Base-by-base conservation (phyloP, 2,329 filamentous ascomycete species). In the Chrysoporthe austroafricana region DNA sequence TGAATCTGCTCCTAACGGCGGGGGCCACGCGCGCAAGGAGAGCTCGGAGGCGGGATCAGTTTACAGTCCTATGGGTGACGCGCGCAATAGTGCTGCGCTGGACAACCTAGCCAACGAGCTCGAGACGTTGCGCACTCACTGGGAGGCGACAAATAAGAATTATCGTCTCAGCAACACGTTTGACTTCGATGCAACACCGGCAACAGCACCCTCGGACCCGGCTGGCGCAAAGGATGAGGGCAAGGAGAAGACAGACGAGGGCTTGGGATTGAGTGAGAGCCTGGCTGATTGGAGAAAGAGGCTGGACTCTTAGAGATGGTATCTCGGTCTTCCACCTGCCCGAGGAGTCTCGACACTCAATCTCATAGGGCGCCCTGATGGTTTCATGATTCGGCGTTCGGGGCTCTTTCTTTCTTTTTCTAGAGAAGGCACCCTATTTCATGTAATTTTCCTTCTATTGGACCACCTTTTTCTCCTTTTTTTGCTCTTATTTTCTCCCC, bases 81-180 rank as follows among this genome's bases (percentile, higher is more conserved):
- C 79, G 63, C 82, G 87, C 71, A 86, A 88, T 77, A 88, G 86
- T 74, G 83, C 81, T 72, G 95, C 94, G 3, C 86, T 99, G 26
- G 96, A 99, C 79, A 96, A 91, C 71, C 87, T 99, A 34, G 95
- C 96, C 13, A 93, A 88, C 71, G 96, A 99, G 81, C 88, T 99
- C 8, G 96, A 99, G 77, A 91, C 92, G 14, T 84, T 99, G 60
- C 89, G 95, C 63, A 92, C 85, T 63, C 94, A 97, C 74, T 99
- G 96, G 96, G 94, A 98, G 80, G 93, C 91, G 50, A 97, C 94
- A 14, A 97, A 95, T 81, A 96, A 96, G 79, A 96, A 93, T 74
- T 97, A 98, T 78, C 91, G 96, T 34, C 82, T 97, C 57, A 97
- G 93, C 79, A 94, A 91, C 75, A 89, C 91, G 63, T 96, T 97